Percentiles rank a stretch among this genome's conserved stretches.
Conservation (phyloP, 2,329 filamentous ascomycete species). For the Gremmenia infestans region DNA sequence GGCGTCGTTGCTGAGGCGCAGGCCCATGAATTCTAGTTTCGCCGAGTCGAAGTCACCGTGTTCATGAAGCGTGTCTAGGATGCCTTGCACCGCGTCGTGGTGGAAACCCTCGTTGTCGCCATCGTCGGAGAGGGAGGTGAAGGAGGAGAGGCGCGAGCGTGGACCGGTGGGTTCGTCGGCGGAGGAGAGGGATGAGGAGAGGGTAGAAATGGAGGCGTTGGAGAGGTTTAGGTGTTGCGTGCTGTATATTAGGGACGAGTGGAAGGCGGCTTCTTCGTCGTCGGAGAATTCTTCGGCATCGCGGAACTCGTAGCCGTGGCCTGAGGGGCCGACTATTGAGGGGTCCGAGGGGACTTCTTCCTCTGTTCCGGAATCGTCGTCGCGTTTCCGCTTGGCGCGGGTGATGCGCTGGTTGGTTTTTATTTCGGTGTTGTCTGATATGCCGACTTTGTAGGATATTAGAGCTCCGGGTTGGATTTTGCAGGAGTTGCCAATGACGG, state of each 20-base stretch:
- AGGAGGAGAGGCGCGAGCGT: conserved; percentile 62
- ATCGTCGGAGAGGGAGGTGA: conserved; percentile 64
- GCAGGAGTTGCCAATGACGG: conserved; percentile 65
- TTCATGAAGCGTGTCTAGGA: conserved; percentile 79
- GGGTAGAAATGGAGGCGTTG: conserved; percentile 57
- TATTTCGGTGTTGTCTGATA: conserved; percentile 57
- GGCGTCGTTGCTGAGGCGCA: conserved; percentile 88
- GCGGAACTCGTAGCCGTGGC: conserved; percentile 60
- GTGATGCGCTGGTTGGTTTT: conserved; percentile 35
- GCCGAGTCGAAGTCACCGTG: conserved; percentile 73
- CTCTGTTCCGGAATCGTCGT: conserved; percentile 32
- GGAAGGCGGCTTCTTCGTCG: conserved; percentile 57
- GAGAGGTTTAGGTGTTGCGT: conserved; percentile 36
- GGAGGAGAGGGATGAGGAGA: conserved; percentile 51
- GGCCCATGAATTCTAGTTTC: conserved; percentile 85
- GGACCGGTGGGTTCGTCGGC: conserved; percentile 24
- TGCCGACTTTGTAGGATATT: conserved; percentile 70
- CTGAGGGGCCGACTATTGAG: conserved; percentile 51
- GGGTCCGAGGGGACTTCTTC: conserved; percentile 40
- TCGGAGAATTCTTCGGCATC: conserved; percentile 53
- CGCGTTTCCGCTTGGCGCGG: conserved; percentile 35
- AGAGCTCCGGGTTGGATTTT: conserved; percentile 67
- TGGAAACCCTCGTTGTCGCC: conserved; percentile 67
- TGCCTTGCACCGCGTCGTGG: conserved; percentile 76
- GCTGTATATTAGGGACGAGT: conserved; percentile 37